These are phyloP conservation scores for Aphanocladium album DNA, from an alignment of 2,329 filamentous ascomycete species.

Conservation along the genomic window DNA sequence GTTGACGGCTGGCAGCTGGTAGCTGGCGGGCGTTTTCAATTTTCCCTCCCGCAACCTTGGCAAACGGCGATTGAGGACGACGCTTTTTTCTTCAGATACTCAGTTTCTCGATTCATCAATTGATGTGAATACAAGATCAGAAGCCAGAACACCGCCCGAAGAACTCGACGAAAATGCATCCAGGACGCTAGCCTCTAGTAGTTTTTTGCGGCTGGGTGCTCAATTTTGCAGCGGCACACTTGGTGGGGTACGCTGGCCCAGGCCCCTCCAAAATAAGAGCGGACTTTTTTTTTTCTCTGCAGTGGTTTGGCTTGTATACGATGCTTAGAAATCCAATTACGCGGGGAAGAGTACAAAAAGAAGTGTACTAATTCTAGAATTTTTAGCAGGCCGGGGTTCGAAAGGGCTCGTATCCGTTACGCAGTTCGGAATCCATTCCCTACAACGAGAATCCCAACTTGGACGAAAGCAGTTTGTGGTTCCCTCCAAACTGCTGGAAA, in stretches of 20 bases:
- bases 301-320: not conserved
- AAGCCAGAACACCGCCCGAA: not conserved
- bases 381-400: not conserved
- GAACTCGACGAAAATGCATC: not conserved
- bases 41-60: not conserved
- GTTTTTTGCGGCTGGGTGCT: not conserved
- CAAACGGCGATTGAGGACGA: not conserved
- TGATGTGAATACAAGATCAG: not conserved
- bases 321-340: conserved; percentile 15
- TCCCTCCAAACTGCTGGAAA: not conserved
- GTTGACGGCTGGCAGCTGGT: not conserved
- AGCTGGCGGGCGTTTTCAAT: no score
- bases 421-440: no score
- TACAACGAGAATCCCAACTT: no score
- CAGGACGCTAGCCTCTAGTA: not conserved
- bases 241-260: not conserved
- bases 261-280: not conserved
- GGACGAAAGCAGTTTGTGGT: no score
- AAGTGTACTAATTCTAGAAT: not conserved
- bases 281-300: not conserved
- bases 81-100: not conserved
- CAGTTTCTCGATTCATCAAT: not conserved
- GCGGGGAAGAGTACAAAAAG: not conserved
- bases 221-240: not conserved
- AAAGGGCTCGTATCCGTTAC: not conserved